Conservation (phyloP, 1,284 basidiomycete species). For the Pascua guehoae region DNA sequence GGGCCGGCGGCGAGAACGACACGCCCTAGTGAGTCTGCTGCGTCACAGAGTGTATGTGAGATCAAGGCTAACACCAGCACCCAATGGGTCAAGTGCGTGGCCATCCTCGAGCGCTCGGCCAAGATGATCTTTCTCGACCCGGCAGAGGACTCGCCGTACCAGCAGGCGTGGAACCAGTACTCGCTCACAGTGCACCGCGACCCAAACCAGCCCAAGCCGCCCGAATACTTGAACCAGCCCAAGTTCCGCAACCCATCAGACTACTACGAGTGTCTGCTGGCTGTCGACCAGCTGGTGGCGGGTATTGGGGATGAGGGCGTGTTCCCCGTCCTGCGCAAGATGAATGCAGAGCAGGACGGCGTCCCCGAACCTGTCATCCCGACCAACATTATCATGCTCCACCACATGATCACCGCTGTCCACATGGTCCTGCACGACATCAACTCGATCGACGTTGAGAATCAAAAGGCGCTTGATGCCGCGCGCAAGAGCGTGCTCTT, state of each 20-base stretch:
- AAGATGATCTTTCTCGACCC: constrained; percentile 40
- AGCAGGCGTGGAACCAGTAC: constrained; percentile 30
- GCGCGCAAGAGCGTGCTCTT: constrained; percentile 33
- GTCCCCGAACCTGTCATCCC: constrained; percentile 24
- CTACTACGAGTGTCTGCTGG: constrained; percentile 32
- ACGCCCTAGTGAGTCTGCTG: constrained; percentile 26
- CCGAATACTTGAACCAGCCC: constrained; percentile 37
- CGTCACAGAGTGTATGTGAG: background rate
- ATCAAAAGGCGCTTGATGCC: constrained; percentile 32
- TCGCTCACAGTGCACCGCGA: constrained; percentile 14
- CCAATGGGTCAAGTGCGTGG: constrained; percentile 33
- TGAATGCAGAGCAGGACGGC: constrained; percentile 33
- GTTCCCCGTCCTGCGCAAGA: constrained; percentile 29
- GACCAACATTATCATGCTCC: constrained; percentile 31
- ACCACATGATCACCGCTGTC: constrained; percentile 36
- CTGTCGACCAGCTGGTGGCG: constrained; percentile 25
- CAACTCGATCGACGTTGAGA: constrained; percentile 38
- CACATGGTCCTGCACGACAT: constrained; percentile 42
- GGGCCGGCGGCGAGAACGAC: constrained; percentile 19
- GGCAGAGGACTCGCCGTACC: constrained; percentile 33
- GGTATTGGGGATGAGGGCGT: constrained; percentile 38
- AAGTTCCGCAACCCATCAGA: constrained; percentile 36
- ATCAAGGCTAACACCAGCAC: constrained; percentile 4
- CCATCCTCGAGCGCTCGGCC: constrained; percentile 38
- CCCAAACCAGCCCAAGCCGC: constrained; percentile 21